Evolutionary conservation across 2,329 filamentous ascomycete genomes (phyloP).

Genomic region (Dactylellina cionopaga): DNA sequence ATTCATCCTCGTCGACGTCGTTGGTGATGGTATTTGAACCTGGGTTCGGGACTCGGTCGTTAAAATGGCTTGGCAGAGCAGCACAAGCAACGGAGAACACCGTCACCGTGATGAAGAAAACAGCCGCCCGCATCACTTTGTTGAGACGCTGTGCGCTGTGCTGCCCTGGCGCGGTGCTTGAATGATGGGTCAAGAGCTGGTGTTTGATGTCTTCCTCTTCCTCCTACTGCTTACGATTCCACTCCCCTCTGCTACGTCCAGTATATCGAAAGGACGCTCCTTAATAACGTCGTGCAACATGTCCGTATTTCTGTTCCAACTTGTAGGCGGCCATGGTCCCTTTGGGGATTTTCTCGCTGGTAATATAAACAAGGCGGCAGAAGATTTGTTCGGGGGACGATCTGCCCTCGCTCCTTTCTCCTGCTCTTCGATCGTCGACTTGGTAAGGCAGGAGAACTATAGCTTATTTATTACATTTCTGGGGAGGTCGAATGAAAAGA

Average conservation of each 20-base stretch:
- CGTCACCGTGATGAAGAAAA: constrained; percentile 38
- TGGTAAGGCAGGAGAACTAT: constrained; percentile 45
- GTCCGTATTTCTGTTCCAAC: constrained; percentile 39
- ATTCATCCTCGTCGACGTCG: constrained; percentile 10
- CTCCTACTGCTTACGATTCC: constrained; percentile 38
- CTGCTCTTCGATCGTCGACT: constrained; percentile 49
- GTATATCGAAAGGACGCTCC: constrained; percentile 28
- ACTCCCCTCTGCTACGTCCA: constrained; percentile 29
- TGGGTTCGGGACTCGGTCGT: constrained; percentile 23
- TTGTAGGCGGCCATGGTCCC: constrained; percentile 42
- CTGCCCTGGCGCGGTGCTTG: constrained; percentile 12
- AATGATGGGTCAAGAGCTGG: constrained; percentile 20
- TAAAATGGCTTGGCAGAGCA: constrained; percentile 41
- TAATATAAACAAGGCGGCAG: constrained; percentile 51
- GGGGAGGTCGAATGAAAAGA: constrained; percentile 29
- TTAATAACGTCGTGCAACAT: constrained; percentile 52
- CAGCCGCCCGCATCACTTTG: constrained; percentile 38
- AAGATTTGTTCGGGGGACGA: constrained; percentile 32
- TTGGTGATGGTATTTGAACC: constrained; percentile 4
- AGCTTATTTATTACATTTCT: constrained; percentile 47
- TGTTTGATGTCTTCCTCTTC: constrained; percentile 23
- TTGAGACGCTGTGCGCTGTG: background rate
- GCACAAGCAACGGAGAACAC: constrained; percentile 44
- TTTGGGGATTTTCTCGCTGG: constrained; percentile 38
- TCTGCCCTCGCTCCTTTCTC: constrained; percentile 44